Evolutionary conservation across 1,284 basidiomycete species (phyloP).

Genomic region (Calocybe gambosa): DNA sequence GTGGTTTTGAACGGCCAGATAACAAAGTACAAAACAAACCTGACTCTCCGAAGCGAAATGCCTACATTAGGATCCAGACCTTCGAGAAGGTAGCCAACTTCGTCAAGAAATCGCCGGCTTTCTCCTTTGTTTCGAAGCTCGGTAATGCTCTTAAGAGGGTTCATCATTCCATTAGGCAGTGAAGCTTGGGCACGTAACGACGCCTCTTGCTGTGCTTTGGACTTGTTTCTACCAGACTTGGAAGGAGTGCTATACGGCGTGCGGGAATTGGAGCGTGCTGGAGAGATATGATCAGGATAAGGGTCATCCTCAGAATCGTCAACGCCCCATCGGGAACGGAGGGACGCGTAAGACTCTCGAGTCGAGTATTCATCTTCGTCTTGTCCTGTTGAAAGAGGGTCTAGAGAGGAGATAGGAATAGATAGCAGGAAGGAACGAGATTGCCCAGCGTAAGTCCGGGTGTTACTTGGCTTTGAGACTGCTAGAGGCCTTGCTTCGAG

Average conservation of each 20-base stretch:
- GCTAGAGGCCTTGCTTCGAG: conserved; percentile 17
- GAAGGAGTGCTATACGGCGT: conserved; percentile 20
- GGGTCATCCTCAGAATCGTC: conserved; percentile 70
- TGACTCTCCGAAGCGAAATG: conserved; percentile 57
- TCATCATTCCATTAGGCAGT: conserved; percentile 52
- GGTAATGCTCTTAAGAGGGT: conserved; percentile 72
- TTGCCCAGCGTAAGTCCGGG: conserved; percentile 65
- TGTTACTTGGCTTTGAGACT: conserved; percentile 28
- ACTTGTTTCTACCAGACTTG: conserved; percentile 27
- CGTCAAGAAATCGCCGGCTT: conserved; percentile 68
- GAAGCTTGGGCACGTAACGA: conserved; percentile 20
- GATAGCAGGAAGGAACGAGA: conserved; percentile 71
- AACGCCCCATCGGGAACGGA: conserved; percentile 67
- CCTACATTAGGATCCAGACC: conserved; percentile 52
- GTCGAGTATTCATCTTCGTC: conserved; percentile 51
- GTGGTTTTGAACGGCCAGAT: not conserved
- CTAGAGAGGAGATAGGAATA: conserved; percentile 33
- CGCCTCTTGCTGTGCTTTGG: conserved; percentile 17
- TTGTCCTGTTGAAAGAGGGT: conserved; percentile 12
- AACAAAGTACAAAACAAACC: conserved; percentile 30
- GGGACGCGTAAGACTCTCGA: conserved; percentile 62
- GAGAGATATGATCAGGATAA: conserved; percentile 29
- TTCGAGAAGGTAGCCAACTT: conserved; percentile 76
- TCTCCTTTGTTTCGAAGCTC: conserved; percentile 77
- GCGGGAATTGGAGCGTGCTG: conserved; percentile 17